phyloP scores from a whole-genome alignment of 192 early-diverging fungal genomes.

The Spizellomyces punctatus region DNA sequence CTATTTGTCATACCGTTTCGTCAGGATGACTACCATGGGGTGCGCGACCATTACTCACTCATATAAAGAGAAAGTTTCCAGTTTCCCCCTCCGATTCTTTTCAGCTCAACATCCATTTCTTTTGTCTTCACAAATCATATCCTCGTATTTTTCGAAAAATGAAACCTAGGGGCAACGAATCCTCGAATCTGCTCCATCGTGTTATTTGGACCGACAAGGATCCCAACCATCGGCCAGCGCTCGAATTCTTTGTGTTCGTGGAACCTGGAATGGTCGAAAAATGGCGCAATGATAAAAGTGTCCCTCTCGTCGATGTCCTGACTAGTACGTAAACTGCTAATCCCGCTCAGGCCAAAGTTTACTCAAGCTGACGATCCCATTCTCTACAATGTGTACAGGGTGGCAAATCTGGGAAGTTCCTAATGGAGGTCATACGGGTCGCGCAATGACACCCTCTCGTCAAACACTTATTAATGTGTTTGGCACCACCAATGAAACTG shows the following conservation, averaged over 20 bases:
- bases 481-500: conserved; percentile 30
- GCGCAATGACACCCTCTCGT: conserved; percentile 15
- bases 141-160: not conserved
- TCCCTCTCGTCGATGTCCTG: conserved; percentile 39
- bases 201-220: not conserved
- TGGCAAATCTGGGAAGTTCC: conserved; percentile 29
- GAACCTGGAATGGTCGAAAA: conserved; percentile 31
- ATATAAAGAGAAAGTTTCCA: not conserved
- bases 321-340: conserved; percentile 8
- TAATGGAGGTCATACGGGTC: conserved; percentile 25
- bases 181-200: not conserved
- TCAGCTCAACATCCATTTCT: not conserved
- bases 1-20: too few species aligned
- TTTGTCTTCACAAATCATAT: not conserved
- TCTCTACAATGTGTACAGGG: not conserved
- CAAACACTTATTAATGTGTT: conserved; percentile 41
- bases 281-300: conserved; percentile 34
- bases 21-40: too few species aligned
- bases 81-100: not conserved
- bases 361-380: conserved; percentile 1
- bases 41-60: not conserved
- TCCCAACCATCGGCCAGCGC: not conserved
- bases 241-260: conserved; percentile 27
- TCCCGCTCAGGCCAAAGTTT: not conserved
- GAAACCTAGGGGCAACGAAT: not conserved